A percentile compares a stretch with the other conserved stretches of the same genome.
phyloP scores from a whole-genome alignment of 1,139 yeast genomes.

The Candida gigantensis region DNA sequence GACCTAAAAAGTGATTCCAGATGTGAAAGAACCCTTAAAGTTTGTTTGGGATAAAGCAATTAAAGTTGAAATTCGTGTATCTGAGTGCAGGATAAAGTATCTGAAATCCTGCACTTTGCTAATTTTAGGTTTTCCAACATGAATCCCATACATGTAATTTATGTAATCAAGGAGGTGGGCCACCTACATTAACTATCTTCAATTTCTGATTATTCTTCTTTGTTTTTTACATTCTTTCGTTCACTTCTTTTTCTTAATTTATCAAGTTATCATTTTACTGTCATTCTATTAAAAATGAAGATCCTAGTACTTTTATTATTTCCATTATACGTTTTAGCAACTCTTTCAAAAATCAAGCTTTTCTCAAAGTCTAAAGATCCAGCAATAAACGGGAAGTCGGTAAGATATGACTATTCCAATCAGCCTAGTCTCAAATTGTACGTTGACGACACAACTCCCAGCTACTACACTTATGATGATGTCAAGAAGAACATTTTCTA shows the following conservation, averaged over 20 bases:
- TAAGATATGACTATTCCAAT: neutral
- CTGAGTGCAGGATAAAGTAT: too few relatives aligned
- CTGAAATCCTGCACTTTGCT: too few relatives aligned
- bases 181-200: too few relatives aligned
- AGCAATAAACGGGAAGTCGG: constrained; percentile 3
- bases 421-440: neutral
- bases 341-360: constrained; percentile 1
- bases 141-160: too few relatives aligned
- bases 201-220: too few relatives aligned
- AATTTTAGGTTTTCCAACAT: too few relatives aligned
- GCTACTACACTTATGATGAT: constrained; percentile 2
- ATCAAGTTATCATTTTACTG: neutral
- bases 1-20: too few relatives aligned
- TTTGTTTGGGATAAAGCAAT: too few relatives aligned
- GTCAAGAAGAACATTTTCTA: constrained; percentile 3
- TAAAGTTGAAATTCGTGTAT: too few relatives aligned
- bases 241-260: neutral
- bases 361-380: neutral
- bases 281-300: constrained; percentile 1
- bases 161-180: too few relatives aligned
- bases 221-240: too few relatives aligned
- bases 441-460: constrained; percentile 1
- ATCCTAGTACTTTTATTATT: constrained; percentile 4
- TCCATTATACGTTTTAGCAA: constrained; percentile 4
- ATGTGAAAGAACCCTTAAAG: too few relatives aligned